phyloP scores from a whole-genome alignment of 2,329 filamentous ascomycete species.

The Cryphonectria radicalis region DNA sequence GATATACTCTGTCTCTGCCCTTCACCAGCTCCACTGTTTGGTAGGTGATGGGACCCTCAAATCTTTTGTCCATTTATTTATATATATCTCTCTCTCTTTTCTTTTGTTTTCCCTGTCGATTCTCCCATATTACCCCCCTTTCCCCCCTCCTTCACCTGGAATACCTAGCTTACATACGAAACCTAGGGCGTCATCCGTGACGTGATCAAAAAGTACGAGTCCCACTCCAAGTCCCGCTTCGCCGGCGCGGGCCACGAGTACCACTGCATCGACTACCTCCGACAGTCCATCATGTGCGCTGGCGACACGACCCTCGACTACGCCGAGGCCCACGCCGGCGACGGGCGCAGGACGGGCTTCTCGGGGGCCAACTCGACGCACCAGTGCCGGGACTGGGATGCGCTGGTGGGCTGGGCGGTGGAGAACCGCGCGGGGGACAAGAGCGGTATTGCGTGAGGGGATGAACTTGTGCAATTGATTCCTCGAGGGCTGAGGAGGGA shows the following conservation, averaged over 20 bases:
- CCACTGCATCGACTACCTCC: slow-evolving; percentile 30
- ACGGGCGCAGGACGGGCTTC: slow-evolving; percentile 24
- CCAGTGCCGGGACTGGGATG: slow-evolving; percentile 26
- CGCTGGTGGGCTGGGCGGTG: slow-evolving; percentile 23
- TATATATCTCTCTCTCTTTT: too few species aligned
- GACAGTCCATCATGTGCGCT: slow-evolving; percentile 27
- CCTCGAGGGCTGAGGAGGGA: too few species aligned
- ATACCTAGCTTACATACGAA: too few species aligned
- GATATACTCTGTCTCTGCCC: slow-evolving; percentile 28
- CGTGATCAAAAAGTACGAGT: slow-evolving; percentile 28
- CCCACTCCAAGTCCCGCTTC: slow-evolving; percentile 28
- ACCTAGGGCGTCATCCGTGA: slow-evolving; percentile 27
- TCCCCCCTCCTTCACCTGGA: not conserved
- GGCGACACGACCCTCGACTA: slow-evolving; percentile 27
- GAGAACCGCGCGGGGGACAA: slow-evolving; percentile 27
- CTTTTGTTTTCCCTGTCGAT: not conserved
- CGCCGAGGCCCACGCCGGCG: slow-evolving; percentile 21
- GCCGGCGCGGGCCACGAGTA: slow-evolving; percentile 27
- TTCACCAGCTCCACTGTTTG: slow-evolving; percentile 28
- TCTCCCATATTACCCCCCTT: not conserved
- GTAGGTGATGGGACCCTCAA: slow-evolving; percentile 14
- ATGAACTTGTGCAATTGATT: not conserved
- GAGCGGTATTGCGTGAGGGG: slow-evolving; percentile 20
- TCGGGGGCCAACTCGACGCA: slow-evolving; percentile 27
- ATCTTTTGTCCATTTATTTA: not conserved